Evolutionary conservation across 345 rosid genomes (phyloP), one percentile per base, ranked within the genome.

Genomic region (Angophora floribunda): DNA sequence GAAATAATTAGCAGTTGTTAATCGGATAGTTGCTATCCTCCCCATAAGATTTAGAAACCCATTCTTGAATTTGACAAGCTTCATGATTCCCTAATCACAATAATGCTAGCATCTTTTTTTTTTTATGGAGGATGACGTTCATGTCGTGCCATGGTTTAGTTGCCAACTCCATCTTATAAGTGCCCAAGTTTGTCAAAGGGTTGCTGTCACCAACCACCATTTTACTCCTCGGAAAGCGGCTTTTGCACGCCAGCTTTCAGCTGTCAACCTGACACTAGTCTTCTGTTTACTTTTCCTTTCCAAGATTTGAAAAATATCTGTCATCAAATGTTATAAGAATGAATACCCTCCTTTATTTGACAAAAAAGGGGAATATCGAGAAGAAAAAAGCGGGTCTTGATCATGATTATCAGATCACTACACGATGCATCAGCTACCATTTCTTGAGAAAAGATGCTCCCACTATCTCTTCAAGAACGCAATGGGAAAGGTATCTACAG

Each of bases 161-260:
- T 30, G 85, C 89, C 86, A 87, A 89, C 90, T 17, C 13, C 85
- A 55, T 59, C 89, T 88, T 52, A 88, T 28, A 51, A 87, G 55
- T 57, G 82, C 82, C 47, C 47, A 5, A 75, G 89, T 61, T 85
- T 87, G 92, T 93, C 91, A 90, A 90, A 85, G 85, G 86, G 88
- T 91, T 87, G 82, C 70, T 51, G 67, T 89, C 92, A 24, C 36
- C 90, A 90, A 80, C 95, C 75, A 78, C 92, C 82, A 65, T 49
- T 51, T 36, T 45, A 13, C 85, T 87, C 63, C 85, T 87, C 21
- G 86, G 79, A 88, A 86, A 82, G 87, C 87, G 86, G 86, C 63
- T 70, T 89, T 55, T 11, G 47, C 82, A 36, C 26, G 82, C 82
- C 44, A 17, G 82, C 82, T 75, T 10, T 75, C 82, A 75, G 82